Conservation (phyloP, 176 grass and related monocot species). For the Musa acuminata region DNA sequence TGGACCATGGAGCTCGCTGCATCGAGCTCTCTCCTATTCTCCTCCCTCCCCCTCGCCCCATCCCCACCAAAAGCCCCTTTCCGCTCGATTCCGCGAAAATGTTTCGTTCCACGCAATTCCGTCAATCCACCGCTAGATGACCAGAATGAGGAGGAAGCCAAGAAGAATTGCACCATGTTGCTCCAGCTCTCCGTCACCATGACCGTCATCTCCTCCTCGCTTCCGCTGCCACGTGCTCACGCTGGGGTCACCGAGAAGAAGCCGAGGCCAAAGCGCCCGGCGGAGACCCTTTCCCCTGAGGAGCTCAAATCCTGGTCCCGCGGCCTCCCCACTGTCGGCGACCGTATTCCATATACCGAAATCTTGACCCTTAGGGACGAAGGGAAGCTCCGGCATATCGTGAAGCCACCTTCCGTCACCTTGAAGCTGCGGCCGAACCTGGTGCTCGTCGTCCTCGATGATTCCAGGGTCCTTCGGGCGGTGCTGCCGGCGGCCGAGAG, state of each 20-base stretch:
- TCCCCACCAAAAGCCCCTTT: background rate
- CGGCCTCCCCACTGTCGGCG: conserved; percentile 13
- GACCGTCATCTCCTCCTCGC: conserved; percentile 17
- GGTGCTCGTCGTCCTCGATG: conserved; percentile 16
- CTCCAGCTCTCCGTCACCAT: conserved; percentile 11
- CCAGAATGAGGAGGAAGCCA: background rate
- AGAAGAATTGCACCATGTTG: background rate
- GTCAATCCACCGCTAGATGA: background rate
- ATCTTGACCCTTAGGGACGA: conserved; percentile 16
- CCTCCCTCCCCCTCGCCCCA: background rate
- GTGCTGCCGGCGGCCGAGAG: conserved; percentile 20
- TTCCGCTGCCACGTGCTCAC: background rate
- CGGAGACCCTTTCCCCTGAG: conserved; percentile 14
- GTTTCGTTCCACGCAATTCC: background rate
- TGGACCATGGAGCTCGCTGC: conserved; percentile 10
- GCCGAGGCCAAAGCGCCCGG: conserved; percentile 1
- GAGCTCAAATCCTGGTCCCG: conserved; percentile 21
- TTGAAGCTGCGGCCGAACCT: conserved; percentile 7
- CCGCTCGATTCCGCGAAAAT: background rate
- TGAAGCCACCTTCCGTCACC: conserved; percentile 16
- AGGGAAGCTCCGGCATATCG: conserved; percentile 23
- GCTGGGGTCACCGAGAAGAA: conserved; percentile 26
- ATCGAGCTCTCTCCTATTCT: conserved; percentile 6
- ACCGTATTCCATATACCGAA: conserved; percentile 24
- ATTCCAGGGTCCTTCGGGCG: conserved; percentile 21